Conservation (phyloP, 2,329 filamentous ascomycete genomes). For the Penicillium sp. region DNA sequence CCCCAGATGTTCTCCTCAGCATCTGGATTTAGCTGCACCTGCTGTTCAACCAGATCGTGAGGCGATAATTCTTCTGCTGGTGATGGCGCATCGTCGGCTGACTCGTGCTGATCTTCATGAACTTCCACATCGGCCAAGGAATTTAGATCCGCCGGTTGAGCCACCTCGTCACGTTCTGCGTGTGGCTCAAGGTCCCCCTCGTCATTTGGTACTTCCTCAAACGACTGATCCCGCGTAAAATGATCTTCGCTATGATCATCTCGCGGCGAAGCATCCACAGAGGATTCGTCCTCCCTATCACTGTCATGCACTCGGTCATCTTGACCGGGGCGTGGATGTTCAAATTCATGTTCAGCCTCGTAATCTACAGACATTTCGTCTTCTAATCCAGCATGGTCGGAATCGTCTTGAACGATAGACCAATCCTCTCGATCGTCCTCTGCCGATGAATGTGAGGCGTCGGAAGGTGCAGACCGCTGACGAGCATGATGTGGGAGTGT, state of each 20-base stretch:
- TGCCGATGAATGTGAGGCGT: background rate
- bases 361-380: constrained; percentile 5
- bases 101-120: background rate
- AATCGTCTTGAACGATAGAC: constrained; percentile 10
- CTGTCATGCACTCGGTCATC: constrained; percentile 24
- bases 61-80: background rate
- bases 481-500: background rate
- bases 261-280: constrained; percentile 16
- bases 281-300: constrained; percentile 24
- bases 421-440: constrained; percentile 9
- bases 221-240: background rate
- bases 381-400: constrained; percentile 1
- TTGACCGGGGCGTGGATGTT: background rate
- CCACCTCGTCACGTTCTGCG: background rate
- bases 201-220: background rate
- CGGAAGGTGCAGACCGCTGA: background rate
- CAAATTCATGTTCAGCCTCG: background rate
- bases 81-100: background rate
- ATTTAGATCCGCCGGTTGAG: background rate
- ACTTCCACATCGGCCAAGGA: background rate
- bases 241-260: constrained; percentile 13
- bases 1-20: background rate
- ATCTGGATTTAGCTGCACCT: background rate
- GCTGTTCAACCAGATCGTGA: background rate
- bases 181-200: constrained; percentile 1